These are phyloP conservation scores for Komagataea norvegica DNA, from an alignment of 1,139 yeast genomes.

Conservation along the genomic window DNA sequence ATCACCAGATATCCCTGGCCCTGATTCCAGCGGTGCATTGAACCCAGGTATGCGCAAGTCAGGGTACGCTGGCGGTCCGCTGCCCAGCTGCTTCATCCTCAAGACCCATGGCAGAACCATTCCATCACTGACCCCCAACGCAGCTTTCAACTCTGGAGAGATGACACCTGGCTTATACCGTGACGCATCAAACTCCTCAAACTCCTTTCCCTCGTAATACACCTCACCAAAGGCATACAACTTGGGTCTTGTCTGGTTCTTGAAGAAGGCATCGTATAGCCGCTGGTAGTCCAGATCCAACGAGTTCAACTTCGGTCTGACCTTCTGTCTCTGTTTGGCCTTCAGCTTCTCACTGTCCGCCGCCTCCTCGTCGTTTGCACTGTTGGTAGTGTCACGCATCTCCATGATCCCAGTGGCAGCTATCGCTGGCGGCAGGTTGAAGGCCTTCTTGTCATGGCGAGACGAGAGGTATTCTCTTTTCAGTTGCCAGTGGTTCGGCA, in stretches of 20 bases:
- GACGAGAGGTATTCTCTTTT: conserved; percentile 77
- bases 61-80: conserved; percentile 71
- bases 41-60: conserved; percentile 55
- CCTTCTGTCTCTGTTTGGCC: conserved; percentile 76
- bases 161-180: conserved; percentile 64
- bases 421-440: conserved; percentile 73
- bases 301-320: conserved; percentile 86
- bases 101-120: conserved; percentile 80
- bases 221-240: conserved; percentile 69
- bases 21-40: conserved; percentile 32
- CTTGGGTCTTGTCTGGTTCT: conserved; percentile 69
- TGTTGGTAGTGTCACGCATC: conserved; percentile 60
- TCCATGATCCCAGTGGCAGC: conserved; percentile 82
- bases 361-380: conserved; percentile 37
- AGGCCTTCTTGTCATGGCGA: conserved; percentile 65
- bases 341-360: no score
- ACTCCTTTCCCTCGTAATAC: conserved; percentile 74
- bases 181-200: conserved; percentile 37
- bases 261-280: conserved; percentile 83
- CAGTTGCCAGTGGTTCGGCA: conserved; percentile 81
- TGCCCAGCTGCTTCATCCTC: conserved; percentile 67
- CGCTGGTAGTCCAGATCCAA: conserved; percentile 84
- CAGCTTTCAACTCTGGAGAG: conserved; percentile 53
- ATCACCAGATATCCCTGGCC: conserved; percentile 23
- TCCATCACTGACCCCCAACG: conserved; percentile 64